phyloP scores from a whole-genome alignment of 805 yeast species.

The Pichia nanzhaoensis region DNA sequence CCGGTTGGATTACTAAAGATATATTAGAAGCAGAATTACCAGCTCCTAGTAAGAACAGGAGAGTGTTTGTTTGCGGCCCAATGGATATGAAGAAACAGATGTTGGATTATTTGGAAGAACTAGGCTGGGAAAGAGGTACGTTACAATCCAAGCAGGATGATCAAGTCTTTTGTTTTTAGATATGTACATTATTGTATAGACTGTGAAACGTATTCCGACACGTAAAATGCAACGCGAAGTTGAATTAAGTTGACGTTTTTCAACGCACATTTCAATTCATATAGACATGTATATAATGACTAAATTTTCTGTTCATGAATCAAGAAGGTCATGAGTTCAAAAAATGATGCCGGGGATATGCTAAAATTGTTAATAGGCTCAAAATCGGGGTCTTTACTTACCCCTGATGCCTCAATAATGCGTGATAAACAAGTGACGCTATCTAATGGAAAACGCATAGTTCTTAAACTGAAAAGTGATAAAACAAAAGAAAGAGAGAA shows the following conservation, averaged over 20 bases:
- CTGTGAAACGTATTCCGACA: too few species aligned
- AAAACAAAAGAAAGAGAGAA: neutral
- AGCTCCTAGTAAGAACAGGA: slow-evolving; percentile 37
- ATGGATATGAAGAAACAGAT: slow-evolving; percentile 55
- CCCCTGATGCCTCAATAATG: neutral
- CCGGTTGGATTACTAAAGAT: slow-evolving; percentile 56
- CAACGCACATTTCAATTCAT: too few species aligned
- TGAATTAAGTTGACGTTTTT: too few species aligned
- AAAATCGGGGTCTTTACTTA: neutral
- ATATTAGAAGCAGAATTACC: slow-evolving; percentile 52
- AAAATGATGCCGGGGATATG: neutral
- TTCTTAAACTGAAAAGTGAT: slow-evolving; percentile 11
- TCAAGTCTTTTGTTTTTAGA: slow-evolving; percentile 32
- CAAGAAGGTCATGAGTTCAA: too few species aligned
- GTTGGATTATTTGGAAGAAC: slow-evolving; percentile 42
- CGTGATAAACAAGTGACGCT: slow-evolving; percentile 15
- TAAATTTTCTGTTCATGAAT: too few species aligned
- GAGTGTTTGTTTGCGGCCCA: slow-evolving; percentile 71
- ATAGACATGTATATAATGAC: too few species aligned
- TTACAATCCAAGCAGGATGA: slow-evolving; percentile 29
- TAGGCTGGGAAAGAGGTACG: slow-evolving; percentile 50
- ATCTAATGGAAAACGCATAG: slow-evolving; percentile 23
- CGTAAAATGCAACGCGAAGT: too few species aligned
- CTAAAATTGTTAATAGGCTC: neutral
- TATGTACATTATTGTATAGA: neutral